phyloP scores from a whole-genome alignment of 768 basidiomycete species.

The Coprinopsis cinerea region DNA sequence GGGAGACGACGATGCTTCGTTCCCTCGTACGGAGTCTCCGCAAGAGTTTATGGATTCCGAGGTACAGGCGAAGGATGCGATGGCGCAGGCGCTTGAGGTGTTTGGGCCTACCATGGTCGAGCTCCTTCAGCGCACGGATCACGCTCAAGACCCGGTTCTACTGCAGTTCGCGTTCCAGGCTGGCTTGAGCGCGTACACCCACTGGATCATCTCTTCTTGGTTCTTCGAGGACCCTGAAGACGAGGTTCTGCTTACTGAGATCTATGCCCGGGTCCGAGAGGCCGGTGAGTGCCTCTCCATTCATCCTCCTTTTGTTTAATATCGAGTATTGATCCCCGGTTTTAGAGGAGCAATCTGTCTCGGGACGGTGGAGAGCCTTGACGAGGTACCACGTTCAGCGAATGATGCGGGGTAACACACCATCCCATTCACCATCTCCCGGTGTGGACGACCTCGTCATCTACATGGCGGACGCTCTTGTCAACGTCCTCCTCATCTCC shows the following conservation, averaged over 20 bases:
- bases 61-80: slow-evolving; percentile 21
- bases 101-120: slow-evolving; percentile 34
- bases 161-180: slow-evolving; percentile 41
- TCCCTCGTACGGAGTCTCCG: slow-evolving; percentile 2
- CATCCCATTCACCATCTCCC: slow-evolving; percentile 20
- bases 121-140: slow-evolving; percentile 28
- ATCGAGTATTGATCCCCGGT: not conserved
- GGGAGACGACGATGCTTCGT: slow-evolving; percentile 1
- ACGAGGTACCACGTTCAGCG: slow-evolving; percentile 42
- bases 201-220: slow-evolving; percentile 48
- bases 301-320: not conserved
- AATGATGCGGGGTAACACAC: slow-evolving; percentile 30
- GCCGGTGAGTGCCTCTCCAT: slow-evolving; percentile 27
- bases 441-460: slow-evolving; percentile 23
- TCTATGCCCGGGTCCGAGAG: slow-evolving; percentile 34
- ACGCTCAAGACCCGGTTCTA: slow-evolving; percentile 34
- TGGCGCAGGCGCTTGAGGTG: slow-evolving; percentile 24
- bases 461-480: slow-evolving; percentile 32
- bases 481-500: slow-evolving; percentile 38
- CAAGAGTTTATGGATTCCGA: not conserved
- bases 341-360: slow-evolving; percentile 47
- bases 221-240: slow-evolving; percentile 44
- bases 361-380: slow-evolving; percentile 52
- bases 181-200: slow-evolving; percentile 38
- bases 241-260: slow-evolving; percentile 38